phyloP scores from a whole-genome alignment of 192 early-diverging fungal species.

The Chytriomyces sp. region DNA sequence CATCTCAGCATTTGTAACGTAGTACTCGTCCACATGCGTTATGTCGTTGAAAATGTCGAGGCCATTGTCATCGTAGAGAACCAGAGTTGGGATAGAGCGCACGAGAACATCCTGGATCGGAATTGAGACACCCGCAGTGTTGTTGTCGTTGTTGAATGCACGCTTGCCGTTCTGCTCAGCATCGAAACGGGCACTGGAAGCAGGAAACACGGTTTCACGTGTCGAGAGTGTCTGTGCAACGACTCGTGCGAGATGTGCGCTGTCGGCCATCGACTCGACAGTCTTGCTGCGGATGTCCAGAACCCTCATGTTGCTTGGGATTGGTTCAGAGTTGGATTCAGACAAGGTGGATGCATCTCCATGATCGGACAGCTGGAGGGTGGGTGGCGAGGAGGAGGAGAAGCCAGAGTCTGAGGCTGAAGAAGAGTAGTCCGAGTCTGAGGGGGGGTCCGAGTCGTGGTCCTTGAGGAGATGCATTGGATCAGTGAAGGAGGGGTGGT shows the following conservation, averaged over 20 bases:
- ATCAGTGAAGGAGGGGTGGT: no score
- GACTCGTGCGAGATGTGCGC: slow-evolving; percentile 7
- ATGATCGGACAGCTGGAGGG: no score
- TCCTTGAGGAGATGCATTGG: no score
- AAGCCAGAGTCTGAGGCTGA: no score
- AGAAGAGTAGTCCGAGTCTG: no score
- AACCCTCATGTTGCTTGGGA: background rate
- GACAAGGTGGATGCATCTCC: no score
- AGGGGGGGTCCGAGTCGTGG: no score
- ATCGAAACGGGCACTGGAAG: slow-evolving; percentile 1
- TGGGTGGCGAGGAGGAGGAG: no score
- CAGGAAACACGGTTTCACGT: background rate
- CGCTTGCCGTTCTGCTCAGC: background rate
- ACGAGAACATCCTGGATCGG: background rate
- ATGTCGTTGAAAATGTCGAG: slow-evolving; percentile 91
- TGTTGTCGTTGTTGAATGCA: background rate
- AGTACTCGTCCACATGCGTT: slow-evolving; percentile 84
- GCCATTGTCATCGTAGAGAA: slow-evolving; percentile 84
- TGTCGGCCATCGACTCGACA: background rate
- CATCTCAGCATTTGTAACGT: slow-evolving; percentile 84
- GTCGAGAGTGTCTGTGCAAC: background rate
- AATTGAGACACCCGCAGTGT: background rate
- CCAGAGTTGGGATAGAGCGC: slow-evolving; percentile 75
- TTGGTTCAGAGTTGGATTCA: no score
- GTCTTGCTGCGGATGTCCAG: slow-evolving; percentile 1